Conservation (phyloP, 768 basidiomycete species). For the Mycena polygramma region DNA sequence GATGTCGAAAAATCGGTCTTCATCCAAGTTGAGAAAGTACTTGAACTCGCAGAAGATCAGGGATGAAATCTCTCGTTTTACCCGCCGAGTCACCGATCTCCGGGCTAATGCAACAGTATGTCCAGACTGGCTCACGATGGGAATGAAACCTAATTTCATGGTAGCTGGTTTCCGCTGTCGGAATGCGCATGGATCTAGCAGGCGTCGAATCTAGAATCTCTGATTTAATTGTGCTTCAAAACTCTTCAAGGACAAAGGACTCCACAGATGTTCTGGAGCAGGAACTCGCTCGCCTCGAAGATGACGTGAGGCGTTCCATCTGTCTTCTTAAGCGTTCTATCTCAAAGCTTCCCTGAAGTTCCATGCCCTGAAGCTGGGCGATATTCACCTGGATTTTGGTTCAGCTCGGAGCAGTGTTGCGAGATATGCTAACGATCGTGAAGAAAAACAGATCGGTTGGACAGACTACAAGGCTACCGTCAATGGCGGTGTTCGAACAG, state of each 20-base stretch:
- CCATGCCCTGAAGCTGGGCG: constrained; percentile 11
- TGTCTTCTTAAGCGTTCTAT: not conserved
- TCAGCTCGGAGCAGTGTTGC: not conserved
- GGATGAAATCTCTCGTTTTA: not conserved
- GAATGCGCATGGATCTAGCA: constrained; percentile 11
- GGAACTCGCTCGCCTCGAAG: not conserved
- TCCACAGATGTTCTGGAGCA: not conserved
- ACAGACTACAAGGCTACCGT: constrained; percentile 17
- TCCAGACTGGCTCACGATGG: too few species aligned
- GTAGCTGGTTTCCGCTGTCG: constrained; percentile 11
- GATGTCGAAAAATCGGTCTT: not conserved
- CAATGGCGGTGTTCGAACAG: constrained; percentile 3
- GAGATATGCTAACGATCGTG: not conserved
- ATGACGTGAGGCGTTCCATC: not conserved
- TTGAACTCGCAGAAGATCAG: not conserved
- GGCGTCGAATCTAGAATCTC: not conserved
- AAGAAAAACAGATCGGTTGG: not conserved
- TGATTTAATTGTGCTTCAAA: not conserved
- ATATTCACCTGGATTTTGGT: constrained; percentile 14
- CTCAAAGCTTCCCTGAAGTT: not conserved
- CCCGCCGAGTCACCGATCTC: not conserved
- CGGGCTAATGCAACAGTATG: not conserved
- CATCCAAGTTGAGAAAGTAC: not conserved
- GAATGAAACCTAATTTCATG: not conserved
- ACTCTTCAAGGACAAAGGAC: not conserved